Evolutionary conservation across 2,329 filamentous ascomycete genomes (phyloP).

Genomic region (Aspergillus piperis): DNA sequence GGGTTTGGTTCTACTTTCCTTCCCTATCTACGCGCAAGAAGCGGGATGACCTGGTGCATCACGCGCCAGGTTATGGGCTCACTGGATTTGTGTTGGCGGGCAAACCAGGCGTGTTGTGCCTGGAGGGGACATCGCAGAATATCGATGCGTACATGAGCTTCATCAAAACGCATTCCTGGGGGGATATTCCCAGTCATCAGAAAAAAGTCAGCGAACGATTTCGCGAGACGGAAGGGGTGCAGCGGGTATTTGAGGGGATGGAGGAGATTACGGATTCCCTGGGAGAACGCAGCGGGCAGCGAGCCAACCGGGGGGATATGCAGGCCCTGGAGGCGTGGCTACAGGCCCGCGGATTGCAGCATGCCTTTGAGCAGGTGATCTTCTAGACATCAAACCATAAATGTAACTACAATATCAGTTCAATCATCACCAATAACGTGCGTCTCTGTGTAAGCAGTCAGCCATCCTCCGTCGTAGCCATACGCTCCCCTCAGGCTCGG

Average conservation of each 20-base stretch:
- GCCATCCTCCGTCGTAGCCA: too few relatives aligned
- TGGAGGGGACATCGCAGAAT: slow-evolving; percentile 41
- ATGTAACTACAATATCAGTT: background rate
- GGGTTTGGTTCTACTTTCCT: slow-evolving; percentile 66
- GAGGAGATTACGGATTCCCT: slow-evolving; percentile 38
- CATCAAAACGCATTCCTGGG: slow-evolving; percentile 65
- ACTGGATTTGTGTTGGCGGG: slow-evolving; percentile 63
- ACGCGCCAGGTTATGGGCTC: slow-evolving; percentile 55
- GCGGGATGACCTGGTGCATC: slow-evolving; percentile 57
- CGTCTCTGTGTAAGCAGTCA: too few relatives aligned
- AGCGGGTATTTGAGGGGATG: slow-evolving; percentile 33
- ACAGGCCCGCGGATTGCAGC: slow-evolving; percentile 25
- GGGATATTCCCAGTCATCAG: slow-evolving; percentile 62
- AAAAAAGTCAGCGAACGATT: slow-evolving; percentile 62
- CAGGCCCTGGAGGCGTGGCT: slow-evolving; percentile 37
- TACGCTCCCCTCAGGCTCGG: too few relatives aligned
- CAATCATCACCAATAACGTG: too few relatives aligned
- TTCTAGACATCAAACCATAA: slow-evolving; percentile 19
- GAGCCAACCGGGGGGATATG: slow-evolving; percentile 39
- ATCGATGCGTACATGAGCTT: slow-evolving; percentile 64
- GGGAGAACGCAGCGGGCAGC: slow-evolving; percentile 34
- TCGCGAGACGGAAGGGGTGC: slow-evolving; percentile 44
- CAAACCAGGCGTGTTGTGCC: slow-evolving; percentile 54
- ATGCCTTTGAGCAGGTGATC: slow-evolving; percentile 37
- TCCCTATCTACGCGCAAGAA: slow-evolving; percentile 62